A percentile compares a stretch with the other conserved stretches of the same genome.
Evolutionary conservation across 495 filamentous ascomycete species (phyloP).

Genomic region (Aspergillus carlsbadensis): DNA sequence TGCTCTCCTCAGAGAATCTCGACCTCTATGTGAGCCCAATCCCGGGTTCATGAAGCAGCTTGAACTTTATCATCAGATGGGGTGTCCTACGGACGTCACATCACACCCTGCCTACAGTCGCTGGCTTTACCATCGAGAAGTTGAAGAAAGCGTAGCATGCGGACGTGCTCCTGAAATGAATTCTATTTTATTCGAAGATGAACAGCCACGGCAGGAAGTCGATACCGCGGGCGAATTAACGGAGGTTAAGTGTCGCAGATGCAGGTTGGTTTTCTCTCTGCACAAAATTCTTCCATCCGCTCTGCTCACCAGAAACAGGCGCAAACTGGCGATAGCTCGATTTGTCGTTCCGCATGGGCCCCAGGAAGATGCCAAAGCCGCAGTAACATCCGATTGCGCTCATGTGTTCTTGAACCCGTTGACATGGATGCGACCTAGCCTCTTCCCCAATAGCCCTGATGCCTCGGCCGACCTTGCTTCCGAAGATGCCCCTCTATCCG

Average conservation of each 20-base stretch:
- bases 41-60: conserved; percentile 85
- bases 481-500: conserved; percentile 68
- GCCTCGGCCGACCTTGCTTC: conserved; percentile 20
- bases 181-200: conserved; percentile 82
- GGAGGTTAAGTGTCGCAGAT: conserved; percentile 65
- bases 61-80: conserved; percentile 81
- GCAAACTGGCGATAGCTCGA: conserved; percentile 59
- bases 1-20: conserved; percentile 57
- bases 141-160: conserved; percentile 68
- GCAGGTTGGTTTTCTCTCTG: conserved; percentile 43
- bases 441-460: conserved; percentile 42
- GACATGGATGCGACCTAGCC: conserved; percentile 85
- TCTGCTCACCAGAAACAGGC: conserved; percentile 37
- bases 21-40: conserved; percentile 82
- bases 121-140: conserved; percentile 80
- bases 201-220: conserved; percentile 41
- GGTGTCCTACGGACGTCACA: conserved; percentile 68
- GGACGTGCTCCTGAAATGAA: conserved; percentile 71
- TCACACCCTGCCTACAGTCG: conserved; percentile 74
- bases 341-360: conserved; percentile 59
- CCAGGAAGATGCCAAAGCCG: conserved; percentile 20
- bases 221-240: conserved; percentile 27
- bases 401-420: conserved; percentile 90
- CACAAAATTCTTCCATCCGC: not conserved
- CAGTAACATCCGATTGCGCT: conserved; percentile 53